Percentiles rank a stretch among this genome's conserved stretches.
phyloP scores from a whole-genome alignment of 768 basidiomycete species.

The Pleurotus eryngii region DNA sequence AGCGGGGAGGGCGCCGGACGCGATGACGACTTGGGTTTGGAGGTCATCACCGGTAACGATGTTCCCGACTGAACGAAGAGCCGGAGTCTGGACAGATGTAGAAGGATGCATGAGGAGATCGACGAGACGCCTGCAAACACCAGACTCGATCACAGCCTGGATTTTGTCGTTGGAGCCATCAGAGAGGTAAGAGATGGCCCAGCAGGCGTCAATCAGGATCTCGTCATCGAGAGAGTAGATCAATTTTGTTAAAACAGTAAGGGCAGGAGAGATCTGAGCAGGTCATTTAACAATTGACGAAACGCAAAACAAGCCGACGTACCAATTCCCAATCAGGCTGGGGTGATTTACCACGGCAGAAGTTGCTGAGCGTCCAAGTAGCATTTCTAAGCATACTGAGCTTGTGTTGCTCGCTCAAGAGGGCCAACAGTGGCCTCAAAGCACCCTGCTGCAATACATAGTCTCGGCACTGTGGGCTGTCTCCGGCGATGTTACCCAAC shows the following conservation, averaged over 20 bases:
- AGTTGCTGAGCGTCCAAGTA: slow-evolving; percentile 99
- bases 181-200: slow-evolving; percentile 99
- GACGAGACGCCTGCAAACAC: slow-evolving; percentile 95
- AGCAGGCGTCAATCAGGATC: slow-evolving; percentile 98
- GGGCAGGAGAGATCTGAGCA: slow-evolving; percentile 89
- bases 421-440: slow-evolving; percentile 82
- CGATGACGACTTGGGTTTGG: slow-evolving; percentile 98
- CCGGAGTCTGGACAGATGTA: slow-evolving; percentile 96
- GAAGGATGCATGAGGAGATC: slow-evolving; percentile 95
- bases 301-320: slow-evolving; percentile 21
- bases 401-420: slow-evolving; percentile 96
- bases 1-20: slow-evolving; percentile 94
- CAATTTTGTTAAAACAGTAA: slow-evolving; percentile 95
- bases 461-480: slow-evolving; percentile 96
- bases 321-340: slow-evolving; percentile 98
- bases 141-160: slow-evolving; percentile 98
- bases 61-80: slow-evolving; percentile 96
- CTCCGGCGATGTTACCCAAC: slow-evolving; percentile 97
- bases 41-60: slow-evolving; percentile 99
- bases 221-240: slow-evolving; percentile 99
- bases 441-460: slow-evolving; percentile 94
- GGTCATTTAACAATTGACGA: slow-evolving; percentile 9
- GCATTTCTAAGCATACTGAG: slow-evolving; percentile 98
- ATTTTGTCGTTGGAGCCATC: slow-evolving; percentile 99
- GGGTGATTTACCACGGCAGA: slow-evolving; percentile 96